These are phyloP conservation scores for Periglandula ipomoeae DNA, from an alignment of 2,329 filamentous ascomycete species.

Conservation along the genomic window DNA sequence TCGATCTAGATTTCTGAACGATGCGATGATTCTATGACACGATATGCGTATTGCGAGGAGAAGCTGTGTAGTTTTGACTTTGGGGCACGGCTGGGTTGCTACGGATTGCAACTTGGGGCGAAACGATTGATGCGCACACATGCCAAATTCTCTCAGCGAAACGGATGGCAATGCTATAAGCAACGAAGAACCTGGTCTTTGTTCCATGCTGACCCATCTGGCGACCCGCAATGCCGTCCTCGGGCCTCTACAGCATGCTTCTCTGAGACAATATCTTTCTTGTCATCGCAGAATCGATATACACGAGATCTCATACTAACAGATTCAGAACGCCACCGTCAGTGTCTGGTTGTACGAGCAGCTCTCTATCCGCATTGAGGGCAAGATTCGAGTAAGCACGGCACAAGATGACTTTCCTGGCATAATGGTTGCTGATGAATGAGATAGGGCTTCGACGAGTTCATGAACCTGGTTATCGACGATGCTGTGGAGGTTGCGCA, in stretches of 20 bases:
- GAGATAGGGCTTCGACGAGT: conserved; percentile 86
- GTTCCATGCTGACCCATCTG: no score
- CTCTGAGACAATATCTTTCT: background rate
- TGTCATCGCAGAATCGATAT: conserved; percentile 1
- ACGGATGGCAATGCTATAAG: no score
- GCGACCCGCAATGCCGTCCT: no score
- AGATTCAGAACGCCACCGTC: conserved; percentile 63
- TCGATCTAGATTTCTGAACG: background rate
- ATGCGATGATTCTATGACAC: background rate
- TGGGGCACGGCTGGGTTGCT: background rate
- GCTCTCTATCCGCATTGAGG: conserved; percentile 86
- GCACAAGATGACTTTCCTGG: background rate
- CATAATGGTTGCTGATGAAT: background rate
- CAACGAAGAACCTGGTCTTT: no score
- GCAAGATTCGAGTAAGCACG: conserved; percentile 74
- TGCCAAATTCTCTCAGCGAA: no score
- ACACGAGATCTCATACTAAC: conserved; percentile 11
- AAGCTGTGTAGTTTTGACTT: background rate
- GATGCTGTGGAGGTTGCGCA: conserved; percentile 89
- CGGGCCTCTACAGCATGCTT: no score
- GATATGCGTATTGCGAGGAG: background rate
- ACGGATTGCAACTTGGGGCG: no score
- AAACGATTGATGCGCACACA: no score
- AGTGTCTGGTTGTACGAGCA: conserved; percentile 98
- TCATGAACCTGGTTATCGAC: conserved; percentile 97